Percentiles rank a stretch among this genome's conserved stretches.
phyloP scores from a whole-genome alignment of 805 yeast species.

The Starmerella davenportii region DNA sequence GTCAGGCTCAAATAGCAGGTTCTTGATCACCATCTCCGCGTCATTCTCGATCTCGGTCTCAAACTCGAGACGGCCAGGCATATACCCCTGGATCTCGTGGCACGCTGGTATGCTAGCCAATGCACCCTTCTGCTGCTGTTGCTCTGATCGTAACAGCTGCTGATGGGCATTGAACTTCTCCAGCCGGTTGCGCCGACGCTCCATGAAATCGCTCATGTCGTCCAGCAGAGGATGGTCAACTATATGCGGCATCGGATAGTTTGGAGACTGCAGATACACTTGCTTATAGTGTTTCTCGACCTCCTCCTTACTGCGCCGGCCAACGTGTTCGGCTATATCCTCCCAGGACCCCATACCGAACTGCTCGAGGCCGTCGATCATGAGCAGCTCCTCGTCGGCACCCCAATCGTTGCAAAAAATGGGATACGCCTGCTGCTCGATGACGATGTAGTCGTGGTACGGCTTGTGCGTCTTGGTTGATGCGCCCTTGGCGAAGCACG shows the following conservation, averaged over 20 bases:
- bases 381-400: constrained; percentile 83
- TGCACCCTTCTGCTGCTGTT: constrained; percentile 55
- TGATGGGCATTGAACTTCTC: constrained; percentile 44
- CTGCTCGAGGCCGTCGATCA: constrained; percentile 82
- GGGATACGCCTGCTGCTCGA: constrained; percentile 91
- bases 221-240: constrained; percentile 46
- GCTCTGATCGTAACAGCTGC: constrained; percentile 32
- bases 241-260: constrained; percentile 82
- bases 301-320: constrained; percentile 80
- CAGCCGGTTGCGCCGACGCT: constrained; percentile 47
- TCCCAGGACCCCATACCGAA: constrained; percentile 94
- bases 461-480: constrained; percentile 78
- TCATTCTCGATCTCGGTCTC: constrained; percentile 95
- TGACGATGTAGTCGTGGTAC: constrained; percentile 76
- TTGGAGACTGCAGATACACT: constrained; percentile 46
- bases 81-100: constrained; percentile 91
- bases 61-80: constrained; percentile 97
- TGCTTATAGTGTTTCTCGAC: constrained; percentile 67
- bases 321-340: constrained; percentile 91
- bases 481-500: constrained; percentile 79
- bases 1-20: constrained; percentile 87
- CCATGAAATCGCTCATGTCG: constrained; percentile 50
- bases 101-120: constrained; percentile 88
- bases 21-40: constrained; percentile 85
- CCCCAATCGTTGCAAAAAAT: constrained; percentile 88